phyloP scores from a whole-genome alignment of 2,329 filamentous ascomycete genomes.

The Botrytis hyacinthi region DNA sequence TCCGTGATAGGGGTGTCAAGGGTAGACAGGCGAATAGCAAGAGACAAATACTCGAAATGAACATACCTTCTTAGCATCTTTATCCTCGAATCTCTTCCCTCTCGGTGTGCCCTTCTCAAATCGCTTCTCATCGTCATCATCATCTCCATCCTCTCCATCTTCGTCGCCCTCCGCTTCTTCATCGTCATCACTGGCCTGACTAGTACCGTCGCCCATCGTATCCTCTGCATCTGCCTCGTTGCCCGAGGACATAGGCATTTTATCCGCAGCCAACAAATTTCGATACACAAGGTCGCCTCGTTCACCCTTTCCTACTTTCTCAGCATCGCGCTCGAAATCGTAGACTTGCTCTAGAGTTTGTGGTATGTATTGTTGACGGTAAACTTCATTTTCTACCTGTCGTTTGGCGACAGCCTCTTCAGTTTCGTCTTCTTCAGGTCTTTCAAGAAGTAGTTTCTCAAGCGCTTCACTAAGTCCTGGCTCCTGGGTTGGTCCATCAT shows the following conservation, averaged over 20 bases:
- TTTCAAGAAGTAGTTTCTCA: conserved; percentile 63
- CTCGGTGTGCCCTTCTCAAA: conserved; percentile 69
- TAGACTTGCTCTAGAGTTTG: conserved; percentile 96
- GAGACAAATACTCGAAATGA: conserved; percentile 8
- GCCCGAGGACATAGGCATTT: conserved; percentile 46
- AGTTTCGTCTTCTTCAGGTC: conserved; percentile 54
- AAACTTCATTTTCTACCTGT: conserved; percentile 86
- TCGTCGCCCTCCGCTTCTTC: conserved; percentile 44
- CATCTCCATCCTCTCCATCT: conserved; percentile 38
- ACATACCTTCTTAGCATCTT: conserved; percentile 75
- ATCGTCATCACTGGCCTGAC: conserved; percentile 38
- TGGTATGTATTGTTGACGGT: conserved; percentile 93
- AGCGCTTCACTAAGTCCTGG: conserved; percentile 60
- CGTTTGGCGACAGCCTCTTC: conserved; percentile 54
- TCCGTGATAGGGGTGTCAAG: conserved; percentile 31
- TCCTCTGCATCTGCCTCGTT: conserved; percentile 44
- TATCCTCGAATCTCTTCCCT: conserved; percentile 85
- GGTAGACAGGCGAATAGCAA: conserved; percentile 2
- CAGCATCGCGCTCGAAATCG: conserved; percentile 87
- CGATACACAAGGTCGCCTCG: conserved; percentile 80
- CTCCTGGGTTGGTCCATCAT: conserved; percentile 59
- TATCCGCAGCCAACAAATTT: conserved; percentile 70
- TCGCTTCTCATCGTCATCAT: conserved; percentile 48
- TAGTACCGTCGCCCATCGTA: conserved; percentile 42
- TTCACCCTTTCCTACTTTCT: conserved; percentile 70